Conservation (phyloP, 208 protist species). For the Trypanosoma platydactyli region DNA sequence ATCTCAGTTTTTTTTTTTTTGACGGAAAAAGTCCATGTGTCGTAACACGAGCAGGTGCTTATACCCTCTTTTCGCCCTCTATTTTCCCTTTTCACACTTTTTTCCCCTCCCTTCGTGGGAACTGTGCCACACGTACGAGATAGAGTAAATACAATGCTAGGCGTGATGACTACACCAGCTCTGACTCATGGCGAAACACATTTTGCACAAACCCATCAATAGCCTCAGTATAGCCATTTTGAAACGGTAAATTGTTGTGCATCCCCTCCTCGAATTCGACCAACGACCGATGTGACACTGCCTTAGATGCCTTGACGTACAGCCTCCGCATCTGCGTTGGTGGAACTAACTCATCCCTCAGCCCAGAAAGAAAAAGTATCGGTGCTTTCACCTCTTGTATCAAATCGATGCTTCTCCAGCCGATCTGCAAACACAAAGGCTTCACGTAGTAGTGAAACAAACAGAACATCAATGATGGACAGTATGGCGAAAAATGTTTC, state of each 20-base stretch:
- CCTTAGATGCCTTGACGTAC: constrained; percentile 40
- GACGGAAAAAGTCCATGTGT: no score
- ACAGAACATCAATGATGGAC: constrained; percentile 19
- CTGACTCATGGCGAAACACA: constrained; percentile 8
- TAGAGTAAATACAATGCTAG: constrained; percentile 16
- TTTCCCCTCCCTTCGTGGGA: no score
- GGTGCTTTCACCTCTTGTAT: constrained; percentile 41
- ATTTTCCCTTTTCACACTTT: no score
- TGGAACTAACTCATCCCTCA: constrained; percentile 87
- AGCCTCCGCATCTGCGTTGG: constrained; percentile 75
- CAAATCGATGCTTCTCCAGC: constrained; percentile 61
- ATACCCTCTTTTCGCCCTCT: no score
- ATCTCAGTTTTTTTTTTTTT: no score
- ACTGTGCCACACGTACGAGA: no score
- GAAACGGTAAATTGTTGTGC: constrained; percentile 68
- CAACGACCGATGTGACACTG: constrained; percentile 40
- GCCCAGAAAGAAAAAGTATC: constrained; percentile 83
- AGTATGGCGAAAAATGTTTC: constrained; percentile 12
- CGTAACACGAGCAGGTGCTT: no score
- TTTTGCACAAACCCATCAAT: constrained; percentile 66
- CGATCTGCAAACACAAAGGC: constrained; percentile 69
- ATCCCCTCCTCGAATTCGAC: constrained; percentile 65
- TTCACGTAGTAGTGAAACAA: constrained; percentile 77
- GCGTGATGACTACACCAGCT: constrained; percentile 10
- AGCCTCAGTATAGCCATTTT: constrained; percentile 54